phyloP scores from a whole-genome alignment of 2,329 filamentous ascomycete species.

The Gaeumannomyces tritici region DNA sequence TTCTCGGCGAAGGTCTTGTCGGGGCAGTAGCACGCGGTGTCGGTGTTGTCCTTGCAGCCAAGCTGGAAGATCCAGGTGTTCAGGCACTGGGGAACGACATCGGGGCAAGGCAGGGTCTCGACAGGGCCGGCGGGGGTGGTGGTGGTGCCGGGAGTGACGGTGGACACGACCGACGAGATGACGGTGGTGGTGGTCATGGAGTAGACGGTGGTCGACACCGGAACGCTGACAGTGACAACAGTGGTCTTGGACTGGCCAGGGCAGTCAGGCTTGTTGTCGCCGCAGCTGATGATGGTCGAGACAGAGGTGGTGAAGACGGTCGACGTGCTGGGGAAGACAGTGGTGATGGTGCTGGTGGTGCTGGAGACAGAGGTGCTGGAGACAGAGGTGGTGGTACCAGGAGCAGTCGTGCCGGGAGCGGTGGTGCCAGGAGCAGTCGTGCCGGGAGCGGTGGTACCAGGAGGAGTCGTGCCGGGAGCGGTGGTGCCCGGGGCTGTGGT shows the following conservation, averaged over 20 bases:
- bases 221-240: slow-evolving; percentile 36
- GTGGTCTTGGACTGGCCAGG: slow-evolving; percentile 35
- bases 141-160: slow-evolving; percentile 21
- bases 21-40: slow-evolving; percentile 80
- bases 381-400: not conserved
- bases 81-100: slow-evolving; percentile 75
- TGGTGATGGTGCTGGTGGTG: slow-evolving; percentile 9
- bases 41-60: slow-evolving; percentile 75
- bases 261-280: slow-evolving; percentile 37
- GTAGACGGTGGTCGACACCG: slow-evolving; percentile 51
- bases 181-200: slow-evolving; percentile 46
- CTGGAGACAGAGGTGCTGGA: slow-evolving; percentile 6
- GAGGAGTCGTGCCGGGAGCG: too few relatives aligned
- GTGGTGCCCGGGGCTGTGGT: slow-evolving; percentile 5
- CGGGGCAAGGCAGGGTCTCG: slow-evolving; percentile 49
- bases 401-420: too few relatives aligned
- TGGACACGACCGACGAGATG: slow-evolving; percentile 18
- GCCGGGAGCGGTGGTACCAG: too few relatives aligned
- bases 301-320: slow-evolving; percentile 37
- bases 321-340: slow-evolving; percentile 13
- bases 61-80: slow-evolving; percentile 78
- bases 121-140: slow-evolving; percentile 25
- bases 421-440: too few relatives aligned
- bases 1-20: slow-evolving; percentile 64
- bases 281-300: slow-evolving; percentile 41